Evolutionary conservation across 2,329 filamentous ascomycete genomes (phyloP).

Genomic region (Basipetospora sp.): DNA sequence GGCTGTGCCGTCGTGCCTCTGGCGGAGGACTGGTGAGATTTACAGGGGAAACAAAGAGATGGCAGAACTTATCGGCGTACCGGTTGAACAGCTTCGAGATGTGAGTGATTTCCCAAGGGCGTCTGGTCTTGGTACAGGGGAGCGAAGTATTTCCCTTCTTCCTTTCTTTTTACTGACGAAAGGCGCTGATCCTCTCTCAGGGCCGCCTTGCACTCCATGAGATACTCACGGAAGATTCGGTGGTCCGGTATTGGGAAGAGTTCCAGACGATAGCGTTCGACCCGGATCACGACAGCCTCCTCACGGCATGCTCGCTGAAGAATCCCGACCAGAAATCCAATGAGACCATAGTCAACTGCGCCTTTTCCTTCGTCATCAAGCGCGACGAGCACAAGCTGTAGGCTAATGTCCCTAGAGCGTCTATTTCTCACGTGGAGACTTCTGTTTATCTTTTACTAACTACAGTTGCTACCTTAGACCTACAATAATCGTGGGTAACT

Average conservation of each 20-base stretch:
- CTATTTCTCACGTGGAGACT: too few relatives aligned
- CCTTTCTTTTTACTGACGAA: conserved; percentile 1
- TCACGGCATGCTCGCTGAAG: conserved; percentile 86
- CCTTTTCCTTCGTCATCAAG: conserved; percentile 93
- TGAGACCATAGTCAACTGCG: conserved; percentile 67
- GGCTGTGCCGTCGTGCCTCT: conserved; percentile 95
- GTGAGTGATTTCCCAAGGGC: too few relatives aligned
- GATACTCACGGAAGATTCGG: conserved; percentile 84
- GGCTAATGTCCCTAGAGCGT: too few relatives aligned
- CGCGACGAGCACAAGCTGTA: conserved; percentile 93
- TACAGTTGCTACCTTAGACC: too few relatives aligned
- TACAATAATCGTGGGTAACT: conserved; percentile 90
- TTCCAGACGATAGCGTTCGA: conserved; percentile 97
- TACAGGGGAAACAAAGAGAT: conserved; percentile 97
- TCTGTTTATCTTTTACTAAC: too few relatives aligned
- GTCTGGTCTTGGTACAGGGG: too few relatives aligned
- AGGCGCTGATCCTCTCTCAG: conserved; percentile 30
- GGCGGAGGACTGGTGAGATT: conserved; percentile 91
- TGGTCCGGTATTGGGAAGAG: conserved; percentile 97
- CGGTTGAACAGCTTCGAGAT: conserved; percentile 79
- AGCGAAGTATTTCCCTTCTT: too few relatives aligned
- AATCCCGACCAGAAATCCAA: conserved; percentile 57
- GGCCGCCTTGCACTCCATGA: conserved; percentile 91
- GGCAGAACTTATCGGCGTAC: conserved; percentile 88
- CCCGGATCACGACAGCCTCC: conserved; percentile 77